A percentile compares a stretch with the other conserved stretches of the same genome.
Evolutionary conservation across 345 rosid genomes (phyloP).

Genomic region (Pugionium dolabratum): DNA sequence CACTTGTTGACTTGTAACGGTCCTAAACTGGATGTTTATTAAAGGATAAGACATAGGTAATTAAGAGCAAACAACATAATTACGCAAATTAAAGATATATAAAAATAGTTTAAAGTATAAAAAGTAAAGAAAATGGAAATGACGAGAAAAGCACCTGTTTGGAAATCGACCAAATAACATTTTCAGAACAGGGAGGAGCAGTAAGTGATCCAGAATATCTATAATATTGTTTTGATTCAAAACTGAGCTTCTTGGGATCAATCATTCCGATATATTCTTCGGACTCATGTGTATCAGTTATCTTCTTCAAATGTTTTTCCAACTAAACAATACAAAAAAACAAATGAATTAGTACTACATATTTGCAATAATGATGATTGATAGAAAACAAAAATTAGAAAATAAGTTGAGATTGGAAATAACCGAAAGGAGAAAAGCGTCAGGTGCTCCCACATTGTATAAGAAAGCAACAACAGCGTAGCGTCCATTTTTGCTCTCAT

Average conservation of each 20-base stretch:
- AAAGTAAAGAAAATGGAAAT: background rate
- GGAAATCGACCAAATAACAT: conserved; percentile 64
- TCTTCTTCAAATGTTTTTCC: conserved; percentile 38
- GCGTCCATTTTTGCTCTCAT: conserved; percentile 41
- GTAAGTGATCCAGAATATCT: conserved; percentile 89
- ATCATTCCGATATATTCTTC: conserved; percentile 47
- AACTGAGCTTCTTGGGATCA: conserved; percentile 48
- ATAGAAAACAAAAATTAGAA: background rate
- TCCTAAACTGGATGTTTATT: conserved; percentile 50
- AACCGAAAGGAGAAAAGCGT: conserved; percentile 62
- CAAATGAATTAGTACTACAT: background rate
- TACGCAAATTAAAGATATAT: background rate
- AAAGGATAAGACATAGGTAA: background rate
- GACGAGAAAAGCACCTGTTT: conserved; percentile 44
- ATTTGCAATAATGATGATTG: background rate
- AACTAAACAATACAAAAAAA: conserved; percentile 40
- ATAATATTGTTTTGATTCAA: conserved; percentile 55
- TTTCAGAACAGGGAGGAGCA: conserved; percentile 73
- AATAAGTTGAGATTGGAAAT: conserved; percentile 10
- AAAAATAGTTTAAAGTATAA: background rate
- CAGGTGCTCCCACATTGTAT: conserved; percentile 51
- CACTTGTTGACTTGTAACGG: conserved; percentile 59
- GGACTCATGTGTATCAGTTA: conserved; percentile 33
- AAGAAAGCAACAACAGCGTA: conserved; percentile 54
- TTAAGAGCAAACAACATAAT: background rate